Evolutionary conservation across 2,329 filamentous ascomycete species (phyloP), one percentile per base, ranked within the genome.

Genomic region (Ramularia collo-cygni): DNA sequence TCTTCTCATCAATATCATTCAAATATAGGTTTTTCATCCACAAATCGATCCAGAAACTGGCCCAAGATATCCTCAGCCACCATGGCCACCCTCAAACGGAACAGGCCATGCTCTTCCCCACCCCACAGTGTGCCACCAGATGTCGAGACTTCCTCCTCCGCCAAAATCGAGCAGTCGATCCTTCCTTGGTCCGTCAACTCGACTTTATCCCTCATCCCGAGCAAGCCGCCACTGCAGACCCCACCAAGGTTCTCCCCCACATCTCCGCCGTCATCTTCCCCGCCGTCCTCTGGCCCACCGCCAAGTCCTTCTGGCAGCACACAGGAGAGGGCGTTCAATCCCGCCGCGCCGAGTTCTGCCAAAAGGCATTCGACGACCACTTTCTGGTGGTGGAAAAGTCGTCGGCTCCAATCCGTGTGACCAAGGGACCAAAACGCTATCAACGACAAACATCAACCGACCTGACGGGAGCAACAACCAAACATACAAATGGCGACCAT

Each of bases 241-340:
- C 59, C 8, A 57, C 61, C 4, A 65, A 71, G 24, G 68, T 70
- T 3, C 61, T 64, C 14, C 67, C 69, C 0, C 61, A 55, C 28
- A 48, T 72, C 3, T 70, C 64, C 4, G 69, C 67, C 16, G 79
- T 95, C 3, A 59, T 96, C 29, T 87, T 83, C 53, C 77, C 81
- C 0, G 69, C 74, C 32, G 75, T 79, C 9, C 66, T 78, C 13
- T 89, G 82, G 53, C 66, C 77, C 4, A 64, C 84, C 43, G 85
- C 87, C n/a, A 96, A 95, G 63, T 77, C 88, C 55, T 95, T 94
- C 57, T 98, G 92, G 92, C 92, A 96, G 62, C 92, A 98, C 62
- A 84, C 85, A 1, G 92, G 92, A 14, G 89, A 95, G 46, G 92
- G 92, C 12, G 74, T 95, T 10, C 95, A 89, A 1, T 95, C 89